phyloP scores from a whole-genome alignment of 2,329 filamentous ascomycete genomes.

The Hirsutella rhossiliensis region DNA sequence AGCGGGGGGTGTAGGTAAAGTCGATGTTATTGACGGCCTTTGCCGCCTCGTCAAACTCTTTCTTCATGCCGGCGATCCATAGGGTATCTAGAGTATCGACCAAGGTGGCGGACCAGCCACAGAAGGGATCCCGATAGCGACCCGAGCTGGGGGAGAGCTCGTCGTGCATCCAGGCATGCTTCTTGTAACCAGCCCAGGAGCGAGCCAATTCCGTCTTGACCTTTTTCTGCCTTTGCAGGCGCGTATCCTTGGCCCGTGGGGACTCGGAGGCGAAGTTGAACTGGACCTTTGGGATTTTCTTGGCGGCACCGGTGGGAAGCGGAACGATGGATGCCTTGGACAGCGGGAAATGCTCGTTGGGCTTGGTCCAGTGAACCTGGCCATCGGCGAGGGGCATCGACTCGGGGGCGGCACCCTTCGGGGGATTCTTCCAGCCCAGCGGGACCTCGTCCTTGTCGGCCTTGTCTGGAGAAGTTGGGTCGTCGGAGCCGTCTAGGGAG shows the following conservation, averaged over 20 bases:
- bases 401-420: constrained; percentile 8
- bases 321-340: constrained; percentile 56
- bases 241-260: constrained; percentile 43
- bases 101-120: constrained; percentile 80
- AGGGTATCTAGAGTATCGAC: constrained; percentile 75
- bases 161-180: constrained; percentile 74
- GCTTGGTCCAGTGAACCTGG: constrained; percentile 59
- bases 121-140: constrained; percentile 66
- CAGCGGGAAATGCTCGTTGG: constrained; percentile 67
- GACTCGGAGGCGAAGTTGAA: constrained; percentile 57
- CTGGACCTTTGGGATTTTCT: constrained; percentile 66
- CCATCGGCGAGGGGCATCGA: constrained; percentile 3
- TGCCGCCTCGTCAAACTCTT: constrained; percentile 71
- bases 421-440: constrained; percentile 16
- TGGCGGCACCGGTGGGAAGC: constrained; percentile 61
- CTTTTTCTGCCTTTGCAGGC: constrained; percentile 48
- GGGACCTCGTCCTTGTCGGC: neutral
- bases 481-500: neutral
- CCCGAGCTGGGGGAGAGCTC: constrained; percentile 67
- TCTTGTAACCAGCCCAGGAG: constrained; percentile 73
- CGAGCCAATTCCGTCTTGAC: constrained; percentile 66
- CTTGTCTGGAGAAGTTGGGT: neutral
- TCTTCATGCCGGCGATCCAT: constrained; percentile 72
- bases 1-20: constrained; percentile 58
- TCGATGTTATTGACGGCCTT: constrained; percentile 61